phyloP scores from a whole-genome alignment of 1,284 basidiomycete genomes.

The Pyrrhoderma noxium region DNA sequence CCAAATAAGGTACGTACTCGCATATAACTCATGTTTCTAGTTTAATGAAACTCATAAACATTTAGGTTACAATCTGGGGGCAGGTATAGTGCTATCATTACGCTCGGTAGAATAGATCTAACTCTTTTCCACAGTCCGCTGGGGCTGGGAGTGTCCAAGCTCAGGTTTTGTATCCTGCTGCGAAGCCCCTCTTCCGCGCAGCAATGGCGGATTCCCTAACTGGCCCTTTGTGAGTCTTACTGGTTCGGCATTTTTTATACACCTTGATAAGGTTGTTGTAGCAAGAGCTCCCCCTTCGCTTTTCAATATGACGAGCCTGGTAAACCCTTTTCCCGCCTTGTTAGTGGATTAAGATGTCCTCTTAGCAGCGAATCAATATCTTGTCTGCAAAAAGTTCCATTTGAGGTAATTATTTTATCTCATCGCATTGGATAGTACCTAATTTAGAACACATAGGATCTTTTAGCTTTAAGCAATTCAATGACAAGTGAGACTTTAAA shows the following conservation, averaged over 20 bases:
- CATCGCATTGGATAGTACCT: background rate
- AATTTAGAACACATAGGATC: conserved; percentile 28
- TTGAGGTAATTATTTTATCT: conserved; percentile 31
- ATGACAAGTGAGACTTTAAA: conserved; percentile 43
- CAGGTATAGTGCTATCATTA: conserved; percentile 31
- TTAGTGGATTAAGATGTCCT: conserved; percentile 40
- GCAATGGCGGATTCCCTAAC: conserved; percentile 48
- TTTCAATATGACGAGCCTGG: conserved; percentile 48
- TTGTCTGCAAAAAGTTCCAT: conserved; percentile 43
- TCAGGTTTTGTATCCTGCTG: conserved; percentile 40
- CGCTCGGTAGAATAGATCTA: background rate
- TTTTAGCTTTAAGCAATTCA: conserved; percentile 39
- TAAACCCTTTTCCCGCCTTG: conserved; percentile 43
- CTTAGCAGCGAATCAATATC: conserved; percentile 34
- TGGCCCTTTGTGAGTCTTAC: conserved; percentile 46
- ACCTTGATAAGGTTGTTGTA: conserved; percentile 21
- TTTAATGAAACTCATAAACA: background rate
- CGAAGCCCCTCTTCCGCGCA: conserved; percentile 40
- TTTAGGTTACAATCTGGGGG: conserved; percentile 55
- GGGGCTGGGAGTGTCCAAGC: conserved; percentile 49
- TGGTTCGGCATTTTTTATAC: background rate
- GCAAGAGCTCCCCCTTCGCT: conserved; percentile 48
- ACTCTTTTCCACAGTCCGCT: conserved; percentile 36
- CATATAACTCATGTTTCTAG: background rate
- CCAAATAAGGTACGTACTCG: conserved; percentile 37